Conservation (phyloP, 441 rosid genomes). For the Cnidoscolus chayamansa region DNA sequence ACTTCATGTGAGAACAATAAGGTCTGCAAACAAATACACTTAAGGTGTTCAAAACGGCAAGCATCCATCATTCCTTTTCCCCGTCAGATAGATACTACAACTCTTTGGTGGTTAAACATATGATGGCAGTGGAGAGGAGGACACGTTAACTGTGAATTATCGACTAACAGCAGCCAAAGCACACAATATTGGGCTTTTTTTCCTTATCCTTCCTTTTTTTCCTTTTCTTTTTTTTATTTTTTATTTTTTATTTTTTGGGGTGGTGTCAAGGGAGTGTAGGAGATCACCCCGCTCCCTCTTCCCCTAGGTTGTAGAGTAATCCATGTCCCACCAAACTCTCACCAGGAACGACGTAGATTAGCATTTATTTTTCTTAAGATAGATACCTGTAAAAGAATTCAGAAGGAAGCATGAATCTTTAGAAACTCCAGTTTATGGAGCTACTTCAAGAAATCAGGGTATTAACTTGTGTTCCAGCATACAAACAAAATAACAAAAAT, state of each 20-base stretch:
- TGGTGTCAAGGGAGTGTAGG: no score
- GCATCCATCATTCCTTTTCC: not conserved
- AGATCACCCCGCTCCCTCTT: no score
- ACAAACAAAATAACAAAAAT: not conserved
- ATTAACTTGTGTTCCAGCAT: not conserved
- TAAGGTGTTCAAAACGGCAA: no score
- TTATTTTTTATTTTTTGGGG: no score
- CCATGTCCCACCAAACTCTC: not conserved
- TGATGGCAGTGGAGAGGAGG: not conserved
- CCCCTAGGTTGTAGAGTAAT: not conserved
- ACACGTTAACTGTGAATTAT: not conserved
- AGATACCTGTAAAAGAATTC: not conserved
- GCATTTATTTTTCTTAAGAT: not conserved
- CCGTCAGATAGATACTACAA: not conserved
- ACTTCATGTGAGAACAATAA: not conserved
- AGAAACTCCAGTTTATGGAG: not conserved
- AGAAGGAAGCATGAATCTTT: not conserved
- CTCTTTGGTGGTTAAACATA: constrained; percentile 1
- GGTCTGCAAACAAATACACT: not conserved
- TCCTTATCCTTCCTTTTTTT: not conserved
- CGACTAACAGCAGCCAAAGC: not conserved
- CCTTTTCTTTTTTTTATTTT: no score
- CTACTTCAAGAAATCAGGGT: not conserved
- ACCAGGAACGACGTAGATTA: not conserved
- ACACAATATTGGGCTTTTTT: not conserved